A percentile compares a stretch with the other conserved stretches of the same genome.
Evolutionary conservation across 495 filamentous ascomycete species (phyloP).

Genomic region (Aspergillus haitiensis): DNA sequence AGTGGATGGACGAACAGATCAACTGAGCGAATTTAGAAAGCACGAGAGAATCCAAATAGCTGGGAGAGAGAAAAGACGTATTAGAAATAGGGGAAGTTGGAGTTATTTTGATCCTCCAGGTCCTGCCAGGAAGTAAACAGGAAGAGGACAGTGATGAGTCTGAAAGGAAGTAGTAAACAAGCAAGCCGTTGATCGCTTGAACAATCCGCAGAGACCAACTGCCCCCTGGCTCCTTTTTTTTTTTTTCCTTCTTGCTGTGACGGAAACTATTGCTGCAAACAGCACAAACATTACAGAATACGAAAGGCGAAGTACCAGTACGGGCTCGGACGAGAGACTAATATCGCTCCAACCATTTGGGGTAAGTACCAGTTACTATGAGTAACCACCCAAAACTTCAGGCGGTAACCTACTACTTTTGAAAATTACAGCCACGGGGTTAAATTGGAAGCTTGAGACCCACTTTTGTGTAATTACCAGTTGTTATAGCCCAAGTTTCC

Average conservation of each 20-base stretch:
- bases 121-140: slow-evolving; percentile 8
- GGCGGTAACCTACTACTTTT: not conserved
- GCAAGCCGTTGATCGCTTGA: slow-evolving; percentile 11
- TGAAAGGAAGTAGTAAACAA: slow-evolving; percentile 14
- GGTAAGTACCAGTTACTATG: not conserved
- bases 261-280: slow-evolving; percentile 24
- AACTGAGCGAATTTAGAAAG: not conserved
- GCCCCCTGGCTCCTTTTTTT: slow-evolving; percentile 30
- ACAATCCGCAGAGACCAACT: slow-evolving; percentile 2
- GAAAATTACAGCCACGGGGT: not conserved
- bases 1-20: slow-evolving; percentile 13
- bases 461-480: not conserved
- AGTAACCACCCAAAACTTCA: not conserved
- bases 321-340: not conserved
- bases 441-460: not conserved
- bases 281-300: slow-evolving; percentile 24
- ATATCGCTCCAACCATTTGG: not conserved
- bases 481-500: too few species aligned
- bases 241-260: slow-evolving; percentile 1
- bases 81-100: not conserved
- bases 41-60: slow-evolving; percentile 2
- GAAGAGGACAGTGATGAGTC: slow-evolving; percentile 5
- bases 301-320: slow-evolving; percentile 1
- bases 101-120: not conserved
- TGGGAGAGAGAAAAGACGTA: not conserved